phyloP scores from a whole-genome alignment of 2,329 filamentous ascomycete species.

The Pseudocercospora fijiensis region DNA sequence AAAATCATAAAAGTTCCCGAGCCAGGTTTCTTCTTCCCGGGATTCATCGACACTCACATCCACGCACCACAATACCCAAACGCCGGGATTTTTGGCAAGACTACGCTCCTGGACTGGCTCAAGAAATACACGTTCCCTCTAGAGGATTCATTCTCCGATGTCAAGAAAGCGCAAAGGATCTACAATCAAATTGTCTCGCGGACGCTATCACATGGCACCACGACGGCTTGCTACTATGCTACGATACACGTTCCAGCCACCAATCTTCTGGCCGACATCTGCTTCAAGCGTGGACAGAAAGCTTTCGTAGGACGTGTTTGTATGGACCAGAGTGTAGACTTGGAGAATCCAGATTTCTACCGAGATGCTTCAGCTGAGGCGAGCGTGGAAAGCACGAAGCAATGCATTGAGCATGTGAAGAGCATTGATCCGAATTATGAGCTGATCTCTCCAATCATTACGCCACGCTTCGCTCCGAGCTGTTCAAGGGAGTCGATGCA shows the following conservation, averaged over 20 bases:
- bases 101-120: conserved; percentile 90
- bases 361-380: conserved; percentile 67
- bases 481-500: conserved; percentile 58
- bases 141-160: conserved; percentile 70
- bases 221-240: conserved; percentile 90
- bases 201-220: conserved; percentile 87
- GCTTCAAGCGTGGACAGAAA: conserved; percentile 74
- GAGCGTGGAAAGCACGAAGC: conserved; percentile 50
- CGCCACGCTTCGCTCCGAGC: conserved; percentile 62
- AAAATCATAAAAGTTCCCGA: conserved; percentile 43
- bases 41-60: conserved; percentile 89
- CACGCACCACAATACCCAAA: conserved; percentile 96
- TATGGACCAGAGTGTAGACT: conserved; percentile 68
- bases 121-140: conserved; percentile 93
- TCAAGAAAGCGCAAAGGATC: conserved; percentile 63
- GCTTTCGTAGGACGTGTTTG: conserved; percentile 92
- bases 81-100: conserved; percentile 86
- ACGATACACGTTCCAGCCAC: conserved; percentile 84
- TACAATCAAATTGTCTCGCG: conserved; percentile 77
- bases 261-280: conserved; percentile 86
- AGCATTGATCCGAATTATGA: conserved; percentile 63
- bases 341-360: conserved; percentile 72
- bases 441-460: conserved; percentile 77
- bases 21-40: conserved; percentile 78
- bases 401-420: conserved; percentile 58